Conservation (phyloP, 805 yeast species). For the Barnettozyma sp. region DNA sequence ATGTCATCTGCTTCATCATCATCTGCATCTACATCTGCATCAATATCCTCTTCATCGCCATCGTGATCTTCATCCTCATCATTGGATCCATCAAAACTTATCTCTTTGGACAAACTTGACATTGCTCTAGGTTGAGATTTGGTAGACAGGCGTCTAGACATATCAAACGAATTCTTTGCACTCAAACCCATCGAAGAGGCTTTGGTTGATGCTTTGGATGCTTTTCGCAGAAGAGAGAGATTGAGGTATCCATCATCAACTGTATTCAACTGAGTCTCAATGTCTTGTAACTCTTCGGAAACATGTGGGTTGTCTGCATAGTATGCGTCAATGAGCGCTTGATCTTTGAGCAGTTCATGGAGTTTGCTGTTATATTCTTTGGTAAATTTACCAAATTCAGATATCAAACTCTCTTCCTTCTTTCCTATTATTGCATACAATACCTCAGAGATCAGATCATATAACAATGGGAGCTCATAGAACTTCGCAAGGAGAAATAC, state of each 20-base stretch:
- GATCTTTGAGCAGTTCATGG: conserved; percentile 17
- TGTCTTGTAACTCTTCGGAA: conserved; percentile 35
- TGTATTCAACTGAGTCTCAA: conserved; percentile 49
- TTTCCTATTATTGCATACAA: conserved; percentile 63
- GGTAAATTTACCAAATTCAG: conserved; percentile 24
- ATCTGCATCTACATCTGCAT: conserved; percentile 24
- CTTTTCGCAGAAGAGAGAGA: conserved; percentile 43
- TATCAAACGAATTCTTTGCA: conserved; percentile 10
- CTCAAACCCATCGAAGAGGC: conserved; percentile 5
- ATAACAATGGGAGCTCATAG: conserved; percentile 62
- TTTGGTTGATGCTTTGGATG: conserved; percentile 28
- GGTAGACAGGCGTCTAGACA: conserved; percentile 9
- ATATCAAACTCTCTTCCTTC: conserved; percentile 45
- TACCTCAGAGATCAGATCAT: conserved; percentile 62
- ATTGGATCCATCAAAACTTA: conserved; percentile 9
- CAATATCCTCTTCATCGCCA: conserved; percentile 10
- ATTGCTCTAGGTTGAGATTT: conserved; percentile 16
- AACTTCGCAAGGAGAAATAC: conserved; percentile 54
- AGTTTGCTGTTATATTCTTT: conserved; percentile 23
- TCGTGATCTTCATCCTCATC: conserved; percentile 23
- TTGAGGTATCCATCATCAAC: conserved; percentile 64
- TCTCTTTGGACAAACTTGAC: conserved; percentile 21
- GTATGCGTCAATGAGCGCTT: conserved; percentile 18
- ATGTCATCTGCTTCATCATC: conserved; percentile 9
- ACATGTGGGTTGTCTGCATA: conserved; percentile 25